Percentiles rank a stretch among this genome's conserved stretches.
phyloP scores from a whole-genome alignment of 108 stramenopile species.

The Nitzschia inconspicua region DNA sequence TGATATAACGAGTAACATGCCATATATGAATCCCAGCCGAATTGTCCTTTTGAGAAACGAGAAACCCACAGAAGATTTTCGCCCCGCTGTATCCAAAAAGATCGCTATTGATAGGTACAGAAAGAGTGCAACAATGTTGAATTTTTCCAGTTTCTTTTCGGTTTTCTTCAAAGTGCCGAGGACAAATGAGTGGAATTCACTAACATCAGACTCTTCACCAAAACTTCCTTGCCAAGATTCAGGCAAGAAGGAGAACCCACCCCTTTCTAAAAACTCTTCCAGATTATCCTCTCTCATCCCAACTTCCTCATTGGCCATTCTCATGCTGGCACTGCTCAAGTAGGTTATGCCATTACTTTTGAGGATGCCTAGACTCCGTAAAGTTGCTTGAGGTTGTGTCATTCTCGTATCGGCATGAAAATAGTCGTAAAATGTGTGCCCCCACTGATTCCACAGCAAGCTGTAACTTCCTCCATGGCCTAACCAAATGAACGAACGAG shows the following conservation, averaged over 20 bases:
- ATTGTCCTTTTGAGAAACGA: too few species aligned
- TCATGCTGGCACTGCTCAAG: slow-evolving; percentile 20
- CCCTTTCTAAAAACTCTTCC: slow-evolving; percentile 28
- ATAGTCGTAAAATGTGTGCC: slow-evolving; percentile 56
- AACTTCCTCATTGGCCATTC: slow-evolving; percentile 49
- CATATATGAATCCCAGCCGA: slow-evolving; percentile 18
- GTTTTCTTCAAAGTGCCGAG: slow-evolving; percentile 14
- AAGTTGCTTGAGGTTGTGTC: slow-evolving; percentile 33
- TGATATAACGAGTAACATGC: slow-evolving; percentile 4
- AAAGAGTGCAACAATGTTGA: slow-evolving; percentile 12
- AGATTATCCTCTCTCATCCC: slow-evolving; percentile 18
- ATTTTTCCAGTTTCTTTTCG: slow-evolving; percentile 10
- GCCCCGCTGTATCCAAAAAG: background rate
- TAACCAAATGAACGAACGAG: background rate
- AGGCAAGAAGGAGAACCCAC: slow-evolving; percentile 39
- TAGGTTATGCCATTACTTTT: slow-evolving; percentile 55
- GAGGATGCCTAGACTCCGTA: slow-evolving; percentile 41
- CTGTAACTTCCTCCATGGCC: slow-evolving; percentile 50
- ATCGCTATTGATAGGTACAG: background rate
- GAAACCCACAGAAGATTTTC: too few species aligned
- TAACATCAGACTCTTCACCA: slow-evolving; percentile 11
- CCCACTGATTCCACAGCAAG: slow-evolving; percentile 56
- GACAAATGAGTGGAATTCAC: slow-evolving; percentile 17
- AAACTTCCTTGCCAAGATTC: slow-evolving; percentile 23
- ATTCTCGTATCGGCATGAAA: slow-evolving; percentile 32